Percentiles rank a stretch among this genome's conserved stretches.
Conservation (phyloP, 257 asterid genomes). For the Solanum arcanum region DNA sequence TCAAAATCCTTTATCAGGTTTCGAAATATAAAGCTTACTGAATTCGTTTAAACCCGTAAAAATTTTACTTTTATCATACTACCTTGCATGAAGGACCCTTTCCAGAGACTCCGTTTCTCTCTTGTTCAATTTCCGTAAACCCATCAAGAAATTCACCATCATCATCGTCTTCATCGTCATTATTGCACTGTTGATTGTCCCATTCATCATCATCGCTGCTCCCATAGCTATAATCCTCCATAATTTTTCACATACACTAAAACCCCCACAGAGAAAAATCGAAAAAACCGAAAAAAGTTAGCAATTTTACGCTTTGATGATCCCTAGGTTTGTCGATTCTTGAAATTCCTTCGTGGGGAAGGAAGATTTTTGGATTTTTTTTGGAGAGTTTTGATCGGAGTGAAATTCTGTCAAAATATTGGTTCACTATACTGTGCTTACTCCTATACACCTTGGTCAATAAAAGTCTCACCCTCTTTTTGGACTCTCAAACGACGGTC, state of each 20-base stretch:
- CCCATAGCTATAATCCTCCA: constrained; percentile 13
- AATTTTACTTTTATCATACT: neutral
- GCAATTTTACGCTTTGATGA: neutral
- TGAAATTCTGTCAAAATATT: neutral
- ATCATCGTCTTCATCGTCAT: neutral
- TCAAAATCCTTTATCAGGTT: neutral
- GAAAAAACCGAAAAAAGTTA: neutral
- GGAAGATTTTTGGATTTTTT: neutral
- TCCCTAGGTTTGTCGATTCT: neutral
- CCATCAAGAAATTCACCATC: neutral
- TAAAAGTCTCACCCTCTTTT: neutral
- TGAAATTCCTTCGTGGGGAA: neutral
- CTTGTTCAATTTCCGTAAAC: constrained; percentile 6
- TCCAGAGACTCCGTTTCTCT: neutral
- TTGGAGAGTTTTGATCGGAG: neutral
- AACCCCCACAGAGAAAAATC: neutral
- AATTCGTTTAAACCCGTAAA: neutral
- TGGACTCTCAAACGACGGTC: neutral
- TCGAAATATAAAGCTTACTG: neutral
- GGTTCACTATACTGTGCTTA: neutral
- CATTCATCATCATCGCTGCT: constrained; percentile 26
- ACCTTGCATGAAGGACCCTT: constrained; percentile 32
- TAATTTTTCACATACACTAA: neutral
- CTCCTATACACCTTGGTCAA: neutral
- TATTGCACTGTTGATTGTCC: constrained; percentile 2